Percentiles rank a stretch among this genome's conserved stretches.
Conservation (phyloP, 2,329 filamentous ascomycete genomes). For the Penicillium fuscoglaucum region DNA sequence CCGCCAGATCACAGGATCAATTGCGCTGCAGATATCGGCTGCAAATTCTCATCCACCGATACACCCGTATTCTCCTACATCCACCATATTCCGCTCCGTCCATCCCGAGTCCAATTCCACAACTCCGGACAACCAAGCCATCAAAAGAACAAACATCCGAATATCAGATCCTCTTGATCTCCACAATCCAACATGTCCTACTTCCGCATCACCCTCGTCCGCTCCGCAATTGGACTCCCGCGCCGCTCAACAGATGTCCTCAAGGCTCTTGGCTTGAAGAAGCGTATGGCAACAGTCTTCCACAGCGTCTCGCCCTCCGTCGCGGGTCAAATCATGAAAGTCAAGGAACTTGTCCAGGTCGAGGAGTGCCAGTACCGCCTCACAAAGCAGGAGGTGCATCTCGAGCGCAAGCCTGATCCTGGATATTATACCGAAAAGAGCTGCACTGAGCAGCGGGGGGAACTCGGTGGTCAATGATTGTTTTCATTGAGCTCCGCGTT, state of each 20-base stretch:
- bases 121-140: neutral
- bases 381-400: conserved; percentile 68
- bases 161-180: conserved; percentile 1
- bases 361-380: conserved; percentile 69
- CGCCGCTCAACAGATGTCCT: conserved; percentile 77
- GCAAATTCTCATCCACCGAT: neutral
- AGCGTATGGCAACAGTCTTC: conserved; percentile 84
- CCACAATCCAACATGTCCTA: conserved; percentile 60
- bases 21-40: neutral
- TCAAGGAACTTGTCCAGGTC: conserved; percentile 87
- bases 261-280: conserved; percentile 78
- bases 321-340: conserved; percentile 88
- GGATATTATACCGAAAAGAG: conserved; percentile 77
- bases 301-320: conserved; percentile 77
- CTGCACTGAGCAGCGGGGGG: conserved; percentile 22
- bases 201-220: conserved; percentile 89
- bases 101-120: neutral
- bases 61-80: neutral
- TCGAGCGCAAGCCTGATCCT: conserved; percentile 69
- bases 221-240: conserved; percentile 85
- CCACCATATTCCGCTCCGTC: neutral
- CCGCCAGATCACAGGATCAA: neutral
- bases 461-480: conserved; percentile 12
- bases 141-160: conserved; percentile 3
- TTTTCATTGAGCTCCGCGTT: neutral